These are phyloP conservation scores for Globisporangium abappressorium DNA, from an alignment of 352 stramenopile genomes.

Conservation along the genomic window DNA sequence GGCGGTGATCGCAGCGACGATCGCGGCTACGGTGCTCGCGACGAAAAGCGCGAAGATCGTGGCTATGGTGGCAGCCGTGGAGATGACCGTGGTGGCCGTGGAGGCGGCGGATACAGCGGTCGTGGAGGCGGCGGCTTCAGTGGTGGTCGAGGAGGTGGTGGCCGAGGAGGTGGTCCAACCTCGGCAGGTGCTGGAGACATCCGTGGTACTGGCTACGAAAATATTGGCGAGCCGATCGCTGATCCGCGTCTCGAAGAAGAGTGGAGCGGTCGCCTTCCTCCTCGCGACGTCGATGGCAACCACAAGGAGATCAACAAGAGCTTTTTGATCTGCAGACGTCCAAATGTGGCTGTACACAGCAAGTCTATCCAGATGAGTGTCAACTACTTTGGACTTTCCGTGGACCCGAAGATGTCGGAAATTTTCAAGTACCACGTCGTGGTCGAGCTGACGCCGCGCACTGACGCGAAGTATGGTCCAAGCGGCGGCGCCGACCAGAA, in stretches of 20 bases:
- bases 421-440: background rate
- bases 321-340: conserved; percentile 1
- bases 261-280: background rate
- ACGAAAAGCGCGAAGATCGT: background rate
- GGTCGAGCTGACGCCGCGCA: background rate
- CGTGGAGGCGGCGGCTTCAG: background rate
- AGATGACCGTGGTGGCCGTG: background rate
- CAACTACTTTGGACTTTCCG: background rate
- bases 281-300: background rate
- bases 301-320: conserved; percentile 1
- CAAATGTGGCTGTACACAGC: background rate
- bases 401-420: background rate
- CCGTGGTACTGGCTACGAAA: background rate
- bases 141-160: background rate
- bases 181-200: background rate
- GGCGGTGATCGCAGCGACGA: background rate
- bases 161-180: background rate
- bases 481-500: background rate
- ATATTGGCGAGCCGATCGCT: background rate
- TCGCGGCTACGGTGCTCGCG: background rate
- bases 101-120: background rate
- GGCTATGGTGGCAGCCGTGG: background rate
- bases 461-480: background rate
- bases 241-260: conserved; percentile 1
- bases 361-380: background rate